Base-by-base conservation (phyloP, 1,284 basidiomycete species). In the Erythrobasidium hasegawianum region DNA sequence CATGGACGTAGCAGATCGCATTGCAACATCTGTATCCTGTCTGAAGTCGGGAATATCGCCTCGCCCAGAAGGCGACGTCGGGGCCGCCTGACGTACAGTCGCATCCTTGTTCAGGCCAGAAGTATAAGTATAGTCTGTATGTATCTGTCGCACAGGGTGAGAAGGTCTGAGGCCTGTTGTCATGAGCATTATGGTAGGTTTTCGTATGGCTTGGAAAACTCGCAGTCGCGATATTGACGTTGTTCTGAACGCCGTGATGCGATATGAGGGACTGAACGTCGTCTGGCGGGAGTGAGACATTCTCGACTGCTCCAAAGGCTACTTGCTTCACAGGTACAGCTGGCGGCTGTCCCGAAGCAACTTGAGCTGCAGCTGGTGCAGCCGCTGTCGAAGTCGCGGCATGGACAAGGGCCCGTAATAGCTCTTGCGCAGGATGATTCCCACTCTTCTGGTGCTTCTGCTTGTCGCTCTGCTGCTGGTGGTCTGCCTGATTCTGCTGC, bases 1-100 rank as follows among this genome's bases (percentile, higher is more conserved):
- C 55, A 65, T 50, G 22, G 62, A 65, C 27, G 62, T 65, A 4
- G 24, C 47, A 26, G 62, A 58, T 10, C 62, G 55, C 20, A 55
- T 43, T n/a, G 43, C 43, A 2, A 20, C 27, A 59, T 49, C 59
- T 55, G 39, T 18, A 33, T 33, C 33, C 11, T 33, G 33, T 33
- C 33, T 33, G 43, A 64, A 64, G 8, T 54, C 53, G 8, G 61
- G 61, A 29, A 64, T 64, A 16, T 64, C 61, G 16, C 61, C 61
- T 26, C 61, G 52, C 22, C 16, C 33, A 11, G 33, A 5, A 49
- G 61, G 61, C 2, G 54, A 57, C 16, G 26, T 47, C 8, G 61
- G 53, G 29, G 40, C 24, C 24, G 61, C 41, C 18, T 24, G 59
- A 5, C 59, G 59, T 16, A 61, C 10, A 10, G 59, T 61, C 13